Percentiles rank a stretch among this genome's conserved stretches.
Conservation (phyloP, 2,329 filamentous ascomycete genomes). For the Penicillium sp. region DNA sequence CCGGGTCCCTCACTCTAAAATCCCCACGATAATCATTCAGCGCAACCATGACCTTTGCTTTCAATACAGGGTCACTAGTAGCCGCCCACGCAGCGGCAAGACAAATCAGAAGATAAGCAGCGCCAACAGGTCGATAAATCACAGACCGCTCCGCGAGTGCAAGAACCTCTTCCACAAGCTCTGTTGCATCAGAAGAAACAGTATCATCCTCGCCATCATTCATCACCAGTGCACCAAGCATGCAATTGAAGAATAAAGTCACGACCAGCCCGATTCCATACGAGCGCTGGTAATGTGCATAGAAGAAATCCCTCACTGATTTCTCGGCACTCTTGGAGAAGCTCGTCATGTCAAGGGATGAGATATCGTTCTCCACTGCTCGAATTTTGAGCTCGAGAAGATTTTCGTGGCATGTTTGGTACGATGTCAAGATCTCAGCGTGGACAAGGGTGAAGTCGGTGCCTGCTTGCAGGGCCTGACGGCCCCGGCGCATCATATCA, state of each 20-base stretch:
- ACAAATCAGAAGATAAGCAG: conserved; percentile 31
- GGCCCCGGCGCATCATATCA: conserved; percentile 29
- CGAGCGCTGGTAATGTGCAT: conserved; percentile 34
- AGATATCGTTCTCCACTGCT: conserved; percentile 5
- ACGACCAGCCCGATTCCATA: conserved; percentile 35
- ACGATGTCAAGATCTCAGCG: conserved; percentile 25
- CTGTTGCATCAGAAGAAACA: conserved; percentile 17
- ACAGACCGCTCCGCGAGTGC: conserved; percentile 25
- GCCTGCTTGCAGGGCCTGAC: conserved; percentile 7
- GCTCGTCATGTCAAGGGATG: not conserved
- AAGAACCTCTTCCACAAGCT: conserved; percentile 29
- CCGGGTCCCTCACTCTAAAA: conserved; percentile 10
- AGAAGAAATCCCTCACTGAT: conserved; percentile 14
- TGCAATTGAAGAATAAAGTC: conserved; percentile 33
- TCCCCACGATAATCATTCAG: conserved; percentile 28
- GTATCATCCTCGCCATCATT: conserved; percentile 7
- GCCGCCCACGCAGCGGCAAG: conserved; percentile 28
- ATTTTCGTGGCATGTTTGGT: conserved; percentile 22
- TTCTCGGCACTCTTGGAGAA: not conserved
- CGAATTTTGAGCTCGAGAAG: conserved; percentile 17
- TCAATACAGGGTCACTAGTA: conserved; percentile 19
- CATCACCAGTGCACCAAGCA: conserved; percentile 31
- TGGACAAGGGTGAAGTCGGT: conserved; percentile 9
- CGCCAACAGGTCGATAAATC: conserved; percentile 33
- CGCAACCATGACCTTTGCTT: conserved; percentile 12